Evolutionary conservation across 371 early-diverging fungal genomes (phyloP), one percentile per base, ranked within the genome.

Genomic region (Dichotomocladium elegans): DNA sequence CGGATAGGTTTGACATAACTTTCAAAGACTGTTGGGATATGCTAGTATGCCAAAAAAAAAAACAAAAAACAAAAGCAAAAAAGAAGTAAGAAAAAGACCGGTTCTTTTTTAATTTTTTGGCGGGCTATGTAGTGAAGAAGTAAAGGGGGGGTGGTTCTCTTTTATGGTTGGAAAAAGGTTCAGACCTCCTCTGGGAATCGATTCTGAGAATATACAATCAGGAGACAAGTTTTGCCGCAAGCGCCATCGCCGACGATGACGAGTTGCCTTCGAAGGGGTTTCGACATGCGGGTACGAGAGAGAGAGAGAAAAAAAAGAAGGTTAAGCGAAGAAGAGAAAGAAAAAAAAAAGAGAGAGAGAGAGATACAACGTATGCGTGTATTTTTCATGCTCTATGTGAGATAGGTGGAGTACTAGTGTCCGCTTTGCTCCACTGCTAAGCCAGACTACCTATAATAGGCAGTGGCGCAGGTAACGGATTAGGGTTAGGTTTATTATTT

Each of bases 221-320:
- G 60, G 29, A 85, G 51, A 24, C 70, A 78, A 25, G 82, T 83
- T 58, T 80, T 83, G 26, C 85, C 83, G 65, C 82, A 82, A 22
- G 80, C 81, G 55, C 85, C 86, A 55, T 83, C 84, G 5, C 86
- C 86, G 22, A 85, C 79, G 55, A 83, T 75, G 53, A 85, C 84
- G 30, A 85, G 60, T 68, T 83, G 82, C 41, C 76, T 59, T 44
- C 65, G 68, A 29, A 81, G 0, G 0, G 14, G 46, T 29, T 46
- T 28, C 29, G 26, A 15, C 26, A 21, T 15, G 41, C 41, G 17
- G 21, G 14, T 41, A 29, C 28, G 15, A 24, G 15, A 26, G 4
- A 28, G 28, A 28, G 3, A 44, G 26, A 26, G 28, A 27, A 1
- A 42, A 42, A 42, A 42, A 3, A 6, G 21, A 25, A 21, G 31